Evolutionary conservation across 1,139 yeast species (phyloP).

Genomic region (Zygosaccharomyces sapae): DNA sequence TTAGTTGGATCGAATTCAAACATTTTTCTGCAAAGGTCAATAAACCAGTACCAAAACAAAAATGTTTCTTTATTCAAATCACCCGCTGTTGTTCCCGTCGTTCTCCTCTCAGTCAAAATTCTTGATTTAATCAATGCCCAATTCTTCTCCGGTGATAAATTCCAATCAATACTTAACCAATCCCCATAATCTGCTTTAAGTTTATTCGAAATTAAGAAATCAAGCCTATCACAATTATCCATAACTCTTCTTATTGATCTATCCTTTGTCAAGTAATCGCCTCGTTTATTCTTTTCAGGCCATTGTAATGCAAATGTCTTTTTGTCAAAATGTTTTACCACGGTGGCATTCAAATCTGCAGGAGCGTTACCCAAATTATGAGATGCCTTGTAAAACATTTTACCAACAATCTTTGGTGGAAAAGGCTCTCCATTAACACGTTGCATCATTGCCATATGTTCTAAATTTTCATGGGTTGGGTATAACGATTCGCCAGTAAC

Average conservation of each 20-base stretch:
- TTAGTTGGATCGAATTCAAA: slow-evolving; percentile 61
- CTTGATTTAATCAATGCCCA: slow-evolving; percentile 29
- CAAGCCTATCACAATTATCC: slow-evolving; percentile 32
- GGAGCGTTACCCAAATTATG: slow-evolving; percentile 35
- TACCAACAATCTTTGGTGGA: slow-evolving; percentile 33
- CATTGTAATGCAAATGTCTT: slow-evolving; percentile 25
- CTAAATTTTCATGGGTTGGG: slow-evolving; percentile 90
- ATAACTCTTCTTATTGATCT: slow-evolving; percentile 33
- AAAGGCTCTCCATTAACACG: slow-evolving; percentile 45
- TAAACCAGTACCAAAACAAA: slow-evolving; percentile 71
- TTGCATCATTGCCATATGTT: slow-evolving; percentile 94
- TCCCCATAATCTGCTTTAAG: slow-evolving; percentile 30
- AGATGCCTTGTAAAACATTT: slow-evolving; percentile 34
- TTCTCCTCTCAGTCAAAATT: slow-evolving; percentile 16
- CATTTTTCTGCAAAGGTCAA: slow-evolving; percentile 59
- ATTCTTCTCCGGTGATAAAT: slow-evolving; percentile 32
- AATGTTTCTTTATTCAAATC: slow-evolving; percentile 46
- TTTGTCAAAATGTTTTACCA: slow-evolving; percentile 33
- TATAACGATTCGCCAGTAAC: slow-evolving; percentile 94
- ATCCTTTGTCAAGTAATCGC: slow-evolving; percentile 29
- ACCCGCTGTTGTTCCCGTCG: slow-evolving; percentile 16
- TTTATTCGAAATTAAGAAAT: slow-evolving; percentile 28
- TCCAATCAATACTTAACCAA: slow-evolving; percentile 32
- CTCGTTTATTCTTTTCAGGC: slow-evolving; percentile 34
- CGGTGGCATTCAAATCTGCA: slow-evolving; percentile 32